phyloP scores from a whole-genome alignment of 768 basidiomycete genomes.

The Artomyces pyxidatus region DNA sequence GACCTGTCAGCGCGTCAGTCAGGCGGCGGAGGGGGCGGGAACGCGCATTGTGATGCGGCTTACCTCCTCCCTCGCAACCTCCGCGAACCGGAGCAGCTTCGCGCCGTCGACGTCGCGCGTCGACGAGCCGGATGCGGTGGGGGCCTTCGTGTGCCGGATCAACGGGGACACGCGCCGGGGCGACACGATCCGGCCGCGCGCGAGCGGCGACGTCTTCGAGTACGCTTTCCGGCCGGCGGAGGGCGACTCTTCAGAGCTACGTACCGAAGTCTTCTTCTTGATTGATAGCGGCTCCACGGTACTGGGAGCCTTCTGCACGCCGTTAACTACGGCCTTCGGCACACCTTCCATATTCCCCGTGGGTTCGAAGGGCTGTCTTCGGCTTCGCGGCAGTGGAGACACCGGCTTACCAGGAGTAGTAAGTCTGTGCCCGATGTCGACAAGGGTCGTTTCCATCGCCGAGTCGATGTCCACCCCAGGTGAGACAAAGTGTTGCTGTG shows the following conservation, averaged over 20 bases:
- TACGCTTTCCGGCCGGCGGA: slow-evolving; percentile 23
- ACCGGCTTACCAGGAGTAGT: slow-evolving; percentile 23
- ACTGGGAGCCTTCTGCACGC: slow-evolving; percentile 27
- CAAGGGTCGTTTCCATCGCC: slow-evolving; percentile 32
- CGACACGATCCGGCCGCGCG: slow-evolving; percentile 17
- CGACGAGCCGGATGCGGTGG: slow-evolving; percentile 4
- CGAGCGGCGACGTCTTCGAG: slow-evolving; percentile 34
- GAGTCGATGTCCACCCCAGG: slow-evolving; percentile 40
- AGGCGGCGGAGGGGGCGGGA: too few species aligned
- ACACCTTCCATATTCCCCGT: slow-evolving; percentile 45
- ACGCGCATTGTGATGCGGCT: slow-evolving; percentile 22
- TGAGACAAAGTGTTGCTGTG: slow-evolving; percentile 25
- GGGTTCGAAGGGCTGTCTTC: slow-evolving; percentile 57
- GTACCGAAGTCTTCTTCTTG: slow-evolving; percentile 72
- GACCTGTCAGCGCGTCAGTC: slow-evolving; percentile 55
- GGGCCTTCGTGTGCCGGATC: slow-evolving; percentile 8
- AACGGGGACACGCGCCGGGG: slow-evolving; percentile 18
- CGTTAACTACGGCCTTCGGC: slow-evolving; percentile 32
- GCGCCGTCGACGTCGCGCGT: slow-evolving; percentile 33
- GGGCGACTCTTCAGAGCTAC: slow-evolving; percentile 33
- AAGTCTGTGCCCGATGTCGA: slow-evolving; percentile 19
- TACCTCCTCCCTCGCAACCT: slow-evolving; percentile 62
- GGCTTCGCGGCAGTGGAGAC: slow-evolving; percentile 61
- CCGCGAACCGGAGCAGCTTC: slow-evolving; percentile 38
- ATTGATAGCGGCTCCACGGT: slow-evolving; percentile 73